phyloP scores from a whole-genome alignment of 768 basidiomycete genomes.

The Collybiopsis luxurians region DNA sequence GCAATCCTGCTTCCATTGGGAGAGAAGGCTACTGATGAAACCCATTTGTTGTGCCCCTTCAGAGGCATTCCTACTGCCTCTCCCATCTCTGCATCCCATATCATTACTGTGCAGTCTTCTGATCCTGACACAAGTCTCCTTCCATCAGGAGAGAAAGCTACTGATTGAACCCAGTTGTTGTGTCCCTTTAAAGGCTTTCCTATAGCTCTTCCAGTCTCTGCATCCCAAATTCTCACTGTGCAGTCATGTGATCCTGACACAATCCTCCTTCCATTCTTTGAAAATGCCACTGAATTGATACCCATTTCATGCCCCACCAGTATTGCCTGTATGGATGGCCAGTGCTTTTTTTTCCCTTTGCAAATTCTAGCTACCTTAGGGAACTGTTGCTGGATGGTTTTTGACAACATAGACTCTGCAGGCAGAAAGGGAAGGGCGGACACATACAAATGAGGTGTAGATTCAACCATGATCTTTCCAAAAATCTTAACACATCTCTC shows the following conservation, averaged over 20 bases:
- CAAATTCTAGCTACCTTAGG: background rate
- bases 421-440: slow-evolving; percentile 22
- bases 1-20: slow-evolving; percentile 38
- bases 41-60: background rate
- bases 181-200: background rate
- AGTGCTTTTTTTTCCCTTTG: background rate
- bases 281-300: background rate
- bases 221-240: background rate
- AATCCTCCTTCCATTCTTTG: background rate
- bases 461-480: slow-evolving; percentile 8
- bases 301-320: slow-evolving; percentile 3
- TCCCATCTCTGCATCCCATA: background rate
- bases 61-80: background rate
- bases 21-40: slow-evolving; percentile 41
- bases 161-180: background rate
- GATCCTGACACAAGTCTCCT: background rate
- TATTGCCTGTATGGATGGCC: background rate
- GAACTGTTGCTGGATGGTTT: background rate
- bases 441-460: slow-evolving; percentile 20
- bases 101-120: background rate
- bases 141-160: background rate
- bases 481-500: slow-evolving; percentile 4
- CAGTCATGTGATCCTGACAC: background rate
- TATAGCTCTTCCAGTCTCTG: background rate
- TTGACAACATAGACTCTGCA: slow-evolving; percentile 10